Evolutionary conservation across 1,284 basidiomycete genomes (phyloP).

Genomic region (Fomitopsis betulina): DNA sequence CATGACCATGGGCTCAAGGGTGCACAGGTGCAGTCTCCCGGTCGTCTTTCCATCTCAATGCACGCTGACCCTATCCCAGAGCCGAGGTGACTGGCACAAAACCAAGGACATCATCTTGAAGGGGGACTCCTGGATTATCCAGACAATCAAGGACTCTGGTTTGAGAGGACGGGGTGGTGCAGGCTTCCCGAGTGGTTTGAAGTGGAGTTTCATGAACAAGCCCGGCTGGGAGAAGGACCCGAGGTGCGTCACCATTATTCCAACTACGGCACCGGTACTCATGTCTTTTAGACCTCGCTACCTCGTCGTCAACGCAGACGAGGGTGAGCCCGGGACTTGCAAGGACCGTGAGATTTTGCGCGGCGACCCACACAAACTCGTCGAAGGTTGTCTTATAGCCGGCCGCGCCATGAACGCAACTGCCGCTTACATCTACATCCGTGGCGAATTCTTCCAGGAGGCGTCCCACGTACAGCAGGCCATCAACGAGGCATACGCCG

Average conservation of each 20-base stretch:
- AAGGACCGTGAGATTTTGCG: constrained; percentile 98
- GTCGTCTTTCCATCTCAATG: neutral
- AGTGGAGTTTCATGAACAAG: constrained; percentile 99
- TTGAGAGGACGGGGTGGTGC: constrained; percentile 95
- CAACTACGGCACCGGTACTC: neutral
- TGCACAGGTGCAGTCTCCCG: constrained; percentile 54
- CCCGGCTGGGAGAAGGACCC: constrained; percentile 96
- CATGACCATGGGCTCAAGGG: constrained; percentile 91
- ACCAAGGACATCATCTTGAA: constrained; percentile 96
- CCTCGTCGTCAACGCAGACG: constrained; percentile 97
- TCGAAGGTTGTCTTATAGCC: constrained; percentile 97
- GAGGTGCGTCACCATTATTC: constrained; percentile 44
- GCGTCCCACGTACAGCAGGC: constrained; percentile 92
- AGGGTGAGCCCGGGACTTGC: constrained; percentile 98
- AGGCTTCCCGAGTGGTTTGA: constrained; percentile 95
- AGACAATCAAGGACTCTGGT: constrained; percentile 94
- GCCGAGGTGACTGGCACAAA: constrained; percentile 95
- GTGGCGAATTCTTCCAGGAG: constrained; percentile 97
- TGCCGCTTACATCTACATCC: constrained; percentile 98
- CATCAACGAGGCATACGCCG: constrained; percentile 92
- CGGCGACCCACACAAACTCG: constrained; percentile 96
- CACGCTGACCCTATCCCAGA: constrained; percentile 34
- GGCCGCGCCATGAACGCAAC: constrained; percentile 98
- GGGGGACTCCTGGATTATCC: constrained; percentile 97
- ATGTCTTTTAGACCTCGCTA: constrained; percentile 73